These are phyloP conservation scores for Dryadomyces sulphureus DNA, from an alignment of 2,329 filamentous ascomycete genomes.

Conservation along the genomic window DNA sequence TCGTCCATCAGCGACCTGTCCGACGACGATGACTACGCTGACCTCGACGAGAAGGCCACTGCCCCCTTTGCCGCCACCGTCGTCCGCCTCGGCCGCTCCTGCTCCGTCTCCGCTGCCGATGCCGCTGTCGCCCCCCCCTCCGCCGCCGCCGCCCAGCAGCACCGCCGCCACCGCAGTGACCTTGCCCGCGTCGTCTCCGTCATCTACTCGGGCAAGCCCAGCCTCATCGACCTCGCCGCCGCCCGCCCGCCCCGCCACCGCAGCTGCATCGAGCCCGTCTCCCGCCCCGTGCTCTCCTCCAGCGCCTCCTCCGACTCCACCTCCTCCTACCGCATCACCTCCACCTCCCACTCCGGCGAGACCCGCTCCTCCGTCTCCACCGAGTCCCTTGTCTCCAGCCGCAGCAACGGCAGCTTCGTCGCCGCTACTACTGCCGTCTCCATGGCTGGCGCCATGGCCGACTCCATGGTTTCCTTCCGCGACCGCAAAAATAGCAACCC, in stretches of 20 bases:
- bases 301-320: slow-evolving; percentile 7
- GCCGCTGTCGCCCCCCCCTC: not conserved
- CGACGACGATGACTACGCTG: slow-evolving; percentile 22
- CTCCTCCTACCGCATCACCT: not conserved
- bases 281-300: slow-evolving; percentile 17
- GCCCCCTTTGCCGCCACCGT: slow-evolving; percentile 7
- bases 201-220: slow-evolving; percentile 43
- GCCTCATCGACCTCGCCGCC: slow-evolving; percentile 32
- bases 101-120: slow-evolving; percentile 12
- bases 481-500: slow-evolving; percentile 11
- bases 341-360: not conserved
- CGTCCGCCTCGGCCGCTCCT: not conserved
- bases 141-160: not conserved
- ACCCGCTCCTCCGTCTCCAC: not conserved
- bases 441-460: no score
- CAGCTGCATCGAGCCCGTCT: slow-evolving; percentile 10
- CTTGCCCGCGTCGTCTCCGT: slow-evolving; percentile 45
- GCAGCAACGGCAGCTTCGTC: slow-evolving; percentile 1
- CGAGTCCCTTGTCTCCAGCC: not conserved
- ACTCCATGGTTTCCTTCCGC: no score
- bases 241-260: slow-evolving; percentile 12
- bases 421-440: no score
- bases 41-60: not conserved
- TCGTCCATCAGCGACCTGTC: slow-evolving; percentile 46
- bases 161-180: slow-evolving; percentile 22